phyloP scores from a whole-genome alignment of 2,329 filamentous ascomycete species.

The Fusarium heterosporum region DNA sequence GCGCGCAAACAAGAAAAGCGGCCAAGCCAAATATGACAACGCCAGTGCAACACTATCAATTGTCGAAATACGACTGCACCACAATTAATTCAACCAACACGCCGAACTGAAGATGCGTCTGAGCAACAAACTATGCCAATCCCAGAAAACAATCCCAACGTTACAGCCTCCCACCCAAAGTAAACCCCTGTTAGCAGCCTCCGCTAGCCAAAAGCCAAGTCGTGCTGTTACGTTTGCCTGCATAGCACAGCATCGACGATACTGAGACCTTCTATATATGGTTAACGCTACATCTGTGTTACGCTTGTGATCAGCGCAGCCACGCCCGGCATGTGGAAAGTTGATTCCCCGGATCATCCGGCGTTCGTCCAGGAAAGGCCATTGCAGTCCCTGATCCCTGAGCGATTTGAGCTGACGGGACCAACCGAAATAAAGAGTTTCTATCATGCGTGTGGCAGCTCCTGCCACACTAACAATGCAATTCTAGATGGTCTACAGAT shows the following conservation, averaged over 20 bases:
- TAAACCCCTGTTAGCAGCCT: slow-evolving; percentile 3
- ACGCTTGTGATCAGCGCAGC: slow-evolving; percentile 19
- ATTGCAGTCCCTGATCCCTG: slow-evolving; percentile 10
- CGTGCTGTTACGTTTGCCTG: slow-evolving; percentile 1
- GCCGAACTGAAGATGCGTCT: background rate
- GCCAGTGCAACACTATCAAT: background rate
- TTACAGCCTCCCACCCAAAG: background rate
- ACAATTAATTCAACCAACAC: background rate
- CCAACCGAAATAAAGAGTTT: slow-evolving; percentile 4
- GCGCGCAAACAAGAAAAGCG: background rate
- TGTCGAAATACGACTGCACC: slow-evolving; percentile 16
- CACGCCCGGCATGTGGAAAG: slow-evolving; percentile 13
- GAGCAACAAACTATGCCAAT: background rate
- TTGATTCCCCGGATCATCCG: slow-evolving; percentile 13
- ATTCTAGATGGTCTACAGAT: background rate
- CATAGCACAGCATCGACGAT: background rate
- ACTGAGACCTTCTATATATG: slow-evolving; percentile 28
- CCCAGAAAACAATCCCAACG: background rate
- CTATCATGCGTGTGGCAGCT: slow-evolving; percentile 1
- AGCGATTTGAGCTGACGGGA: slow-evolving; percentile 2
- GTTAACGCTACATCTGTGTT: slow-evolving; percentile 13
- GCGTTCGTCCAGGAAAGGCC: slow-evolving; percentile 1
- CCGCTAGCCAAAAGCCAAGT: slow-evolving; percentile 28
- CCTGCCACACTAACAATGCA: background rate
- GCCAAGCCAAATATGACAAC: slow-evolving; percentile 11